Base-by-base conservation (phyloP, 1,284 basidiomycete genomes). In the Albatrellus sp. region DNA sequence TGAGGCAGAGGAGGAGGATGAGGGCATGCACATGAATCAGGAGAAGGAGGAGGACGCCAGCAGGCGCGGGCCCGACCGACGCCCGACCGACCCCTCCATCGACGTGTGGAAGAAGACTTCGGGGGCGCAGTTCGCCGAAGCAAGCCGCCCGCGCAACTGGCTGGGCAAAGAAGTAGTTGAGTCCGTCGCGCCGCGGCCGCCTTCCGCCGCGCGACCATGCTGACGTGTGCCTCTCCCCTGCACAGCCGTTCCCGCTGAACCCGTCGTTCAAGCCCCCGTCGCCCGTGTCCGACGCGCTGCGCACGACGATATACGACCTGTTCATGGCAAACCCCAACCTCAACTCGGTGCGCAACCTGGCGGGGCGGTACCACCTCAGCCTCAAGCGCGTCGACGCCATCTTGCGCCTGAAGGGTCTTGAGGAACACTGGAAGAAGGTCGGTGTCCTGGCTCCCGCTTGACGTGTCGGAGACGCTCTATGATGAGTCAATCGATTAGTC, bases 401-500 rank as follows among this genome's bases (percentile, higher is more conserved):
- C 46, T 62, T 91, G 38, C 70, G 84, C 36, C 61, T 91, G 53
- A 90, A 90, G 58, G 79, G 81, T 30, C 64, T 87, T 50, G 86
- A 90, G 59, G 59, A 64, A 37, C 65, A 70, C 41, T 86, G 77
- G 79, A 60, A 66, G 55, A 73, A 84, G 75, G 84, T 85, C 57
- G 58, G 80, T 70, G 20, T 45, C 42, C 54, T 14, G 37, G 43
- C 32, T 50, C 46, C 46, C 42, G 51, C 46, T 48, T 10, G 16
- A 10, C 9, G 13, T 50, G 33, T 50, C 45, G 59, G 42, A 20
- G 35, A 35, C 42, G 31, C 47, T 53, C 37, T 47, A 55, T 70
- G 83, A 85, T 84, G 82, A 67, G 53, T 42, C 34, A 70, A 72
- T 72, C 79, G 83, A 86, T 88, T 87, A 86, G 83, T 88, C 84